phyloP scores from a whole-genome alignment of 192 early-diverging fungal species.

The Lunasporangiospora selenospora region DNA sequence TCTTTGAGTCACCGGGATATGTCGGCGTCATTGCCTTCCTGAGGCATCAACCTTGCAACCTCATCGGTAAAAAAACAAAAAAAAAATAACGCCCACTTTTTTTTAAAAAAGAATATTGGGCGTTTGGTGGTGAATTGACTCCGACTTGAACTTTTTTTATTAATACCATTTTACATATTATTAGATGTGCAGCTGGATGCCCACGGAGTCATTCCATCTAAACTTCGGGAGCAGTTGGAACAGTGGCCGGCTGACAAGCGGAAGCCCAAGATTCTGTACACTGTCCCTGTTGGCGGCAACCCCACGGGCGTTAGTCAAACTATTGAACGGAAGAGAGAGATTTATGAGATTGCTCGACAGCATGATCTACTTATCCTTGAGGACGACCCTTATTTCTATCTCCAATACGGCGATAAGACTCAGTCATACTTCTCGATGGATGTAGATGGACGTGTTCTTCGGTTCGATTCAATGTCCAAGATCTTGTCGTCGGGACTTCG shows the following conservation, averaged over 20 bases:
- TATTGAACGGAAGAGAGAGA: conserved; percentile 72
- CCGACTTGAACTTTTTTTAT: neutral
- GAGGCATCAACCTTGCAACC: conserved; percentile 51
- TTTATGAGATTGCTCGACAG: conserved; percentile 79
- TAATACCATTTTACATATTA: neutral
- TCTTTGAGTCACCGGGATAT: conserved; percentile 62
- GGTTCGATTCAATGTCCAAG: conserved; percentile 94
- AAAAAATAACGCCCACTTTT: too few species aligned
- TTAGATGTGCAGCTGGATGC: conserved; percentile 52
- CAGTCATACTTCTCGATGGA: conserved; percentile 92
- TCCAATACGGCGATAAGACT: conserved; percentile 69
- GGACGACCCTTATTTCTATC: conserved; percentile 96
- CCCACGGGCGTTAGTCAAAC: conserved; percentile 88
- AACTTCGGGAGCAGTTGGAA: conserved; percentile 56
- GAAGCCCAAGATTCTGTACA: conserved; percentile 65
- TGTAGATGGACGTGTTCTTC: conserved; percentile 85
- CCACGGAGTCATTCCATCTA: conserved; percentile 67
- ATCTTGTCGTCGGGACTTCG: conserved; percentile 89
- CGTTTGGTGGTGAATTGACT: too few species aligned
- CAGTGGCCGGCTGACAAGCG: conserved; percentile 51
- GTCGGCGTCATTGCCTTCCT: conserved; percentile 55
- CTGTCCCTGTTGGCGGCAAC: conserved; percentile 89
- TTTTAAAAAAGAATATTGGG: too few species aligned
- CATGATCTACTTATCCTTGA: conserved; percentile 89
- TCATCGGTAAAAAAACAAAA: conserved; percentile 52